Evolutionary conservation across 352 stramenopile species (phyloP), one percentile per base, ranked within the genome.

Genomic region (Ophiocytium majus): DNA sequence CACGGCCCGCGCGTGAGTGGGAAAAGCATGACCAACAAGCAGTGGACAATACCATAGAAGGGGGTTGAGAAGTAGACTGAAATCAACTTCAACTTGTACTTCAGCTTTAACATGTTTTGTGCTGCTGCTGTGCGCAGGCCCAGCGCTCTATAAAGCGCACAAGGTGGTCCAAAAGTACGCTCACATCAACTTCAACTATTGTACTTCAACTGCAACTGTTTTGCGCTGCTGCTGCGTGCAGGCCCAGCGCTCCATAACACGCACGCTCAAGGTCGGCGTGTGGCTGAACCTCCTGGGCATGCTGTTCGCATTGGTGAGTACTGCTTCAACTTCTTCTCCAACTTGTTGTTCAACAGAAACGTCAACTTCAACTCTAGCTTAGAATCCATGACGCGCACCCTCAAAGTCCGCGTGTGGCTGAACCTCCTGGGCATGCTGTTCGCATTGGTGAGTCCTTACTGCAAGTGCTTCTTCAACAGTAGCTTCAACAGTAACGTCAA

Each of bases 371-470:
- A 14, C 14, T 57, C 14, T 57, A 5, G 43, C 43, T 57, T 14
- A 57, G 14, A 57, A 57, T 57, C 43, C 43, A 5, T 14, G 5
- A 5, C 43, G 5, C 43, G 5, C 43, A 5, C 43, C 43, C 43
- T 14, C 43, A 81, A 63, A 49, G 50, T 85, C 34, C 79, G 84
- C 66, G 63, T 88, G 31, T 88, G 81, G 75, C 74, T 88, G 49
- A 88, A 88, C 37, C 50, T 88, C 0, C 71, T 83, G 79, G 84
- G 84, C 79, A 85, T 85, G 79, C 84, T 88, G 63, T 50, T 88
- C 64, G 84, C 84, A 43, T 66, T 88, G 43, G 50, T 76, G 17
- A 76, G 64, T 17, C 5, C 5, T n/a, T 76, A 10, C 10, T 66
- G 19, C 57, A n/a, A 57, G 5, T 14, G 5, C 5, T 57, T 5